phyloP scores from a whole-genome alignment of 108 stramenopile species.

The Mayamaea pseudoterrestris region DNA sequence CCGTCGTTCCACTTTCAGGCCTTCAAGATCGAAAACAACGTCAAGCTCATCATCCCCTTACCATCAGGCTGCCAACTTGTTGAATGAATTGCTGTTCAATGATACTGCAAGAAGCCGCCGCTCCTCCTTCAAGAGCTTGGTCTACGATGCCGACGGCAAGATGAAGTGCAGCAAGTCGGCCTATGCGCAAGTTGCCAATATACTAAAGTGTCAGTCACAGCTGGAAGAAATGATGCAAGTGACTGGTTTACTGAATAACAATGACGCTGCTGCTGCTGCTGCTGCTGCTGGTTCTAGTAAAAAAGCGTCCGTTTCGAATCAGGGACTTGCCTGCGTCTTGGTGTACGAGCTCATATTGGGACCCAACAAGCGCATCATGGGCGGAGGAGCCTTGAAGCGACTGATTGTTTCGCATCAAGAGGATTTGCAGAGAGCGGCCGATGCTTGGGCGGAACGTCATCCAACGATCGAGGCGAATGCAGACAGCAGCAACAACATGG shows the following conservation, averaged over 20 bases:
- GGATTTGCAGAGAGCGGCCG: conserved; percentile 21
- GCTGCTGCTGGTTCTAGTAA: conserved; percentile 10
- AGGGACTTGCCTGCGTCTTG: conserved; percentile 65
- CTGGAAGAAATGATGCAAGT: conserved; percentile 8
- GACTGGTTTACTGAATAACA: conserved; percentile 1
- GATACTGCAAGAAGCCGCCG: not conserved
- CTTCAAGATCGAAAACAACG: too few relatives aligned
- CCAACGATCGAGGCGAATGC: conserved; percentile 4
- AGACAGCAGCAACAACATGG: too few relatives aligned
- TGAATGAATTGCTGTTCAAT: conserved; percentile 21
- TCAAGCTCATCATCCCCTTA: conserved; percentile 30
- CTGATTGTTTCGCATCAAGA: conserved; percentile 52
- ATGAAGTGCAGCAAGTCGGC: conserved; percentile 34
- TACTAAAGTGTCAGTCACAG: conserved; percentile 23
- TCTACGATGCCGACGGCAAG: conserved; percentile 31
- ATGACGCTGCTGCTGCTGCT: not conserved
- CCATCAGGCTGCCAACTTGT: conserved; percentile 23
- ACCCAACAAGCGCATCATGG: conserved; percentile 65
- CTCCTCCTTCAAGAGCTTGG: conserved; percentile 37
- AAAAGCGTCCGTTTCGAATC: conserved; percentile 26
- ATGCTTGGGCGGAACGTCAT: conserved; percentile 14
- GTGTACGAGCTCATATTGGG: conserved; percentile 73
- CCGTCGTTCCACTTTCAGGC: too few relatives aligned
- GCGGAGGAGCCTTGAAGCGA: conserved; percentile 77
- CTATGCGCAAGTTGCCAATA: conserved; percentile 44